phyloP scores from a whole-genome alignment of 192 early-diverging fungal genomes.

The Geranomyces michiganensis region DNA sequence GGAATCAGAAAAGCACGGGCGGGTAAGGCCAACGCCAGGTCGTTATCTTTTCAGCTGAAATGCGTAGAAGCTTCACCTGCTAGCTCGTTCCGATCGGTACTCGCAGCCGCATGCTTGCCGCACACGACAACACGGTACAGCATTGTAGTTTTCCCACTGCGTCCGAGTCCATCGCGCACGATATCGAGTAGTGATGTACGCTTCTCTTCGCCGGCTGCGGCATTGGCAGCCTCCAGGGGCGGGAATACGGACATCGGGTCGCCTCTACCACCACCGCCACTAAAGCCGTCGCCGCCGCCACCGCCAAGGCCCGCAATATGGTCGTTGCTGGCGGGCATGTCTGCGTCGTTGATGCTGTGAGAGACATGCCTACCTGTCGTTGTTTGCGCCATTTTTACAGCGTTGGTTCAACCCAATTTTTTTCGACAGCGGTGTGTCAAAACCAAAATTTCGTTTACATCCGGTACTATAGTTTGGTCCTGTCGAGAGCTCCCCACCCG shows the following conservation, averaged over 20 bases:
- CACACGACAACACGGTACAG: slow-evolving; percentile 45
- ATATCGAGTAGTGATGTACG: slow-evolving; percentile 43
- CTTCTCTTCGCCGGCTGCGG: slow-evolving; percentile 35
- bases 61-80: slow-evolving; percentile 13
- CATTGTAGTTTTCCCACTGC: slow-evolving; percentile 41
- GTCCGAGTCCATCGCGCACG: slow-evolving; percentile 39
- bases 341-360: too few relatives aligned
- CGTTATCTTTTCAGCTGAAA: background rate
- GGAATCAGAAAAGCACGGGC: background rate
- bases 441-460: too few relatives aligned
- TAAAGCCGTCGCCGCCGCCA: too few relatives aligned
- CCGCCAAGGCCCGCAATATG: too few relatives aligned
- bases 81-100: background rate
- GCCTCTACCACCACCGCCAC: too few relatives aligned
- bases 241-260: background rate
- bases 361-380: too few relatives aligned
- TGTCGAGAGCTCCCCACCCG: too few relatives aligned
- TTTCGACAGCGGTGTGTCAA: too few relatives aligned
- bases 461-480: too few relatives aligned
- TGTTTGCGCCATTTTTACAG: too few relatives aligned
- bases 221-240: background rate
- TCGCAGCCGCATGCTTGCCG: slow-evolving; percentile 26
- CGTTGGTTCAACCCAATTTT: too few relatives aligned
- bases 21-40: background rate
- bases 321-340: too few relatives aligned